These are phyloP conservation scores for Vaccinium myrtillus DNA, from an alignment of 148 eudicot species.

Conservation along the genomic window DNA sequence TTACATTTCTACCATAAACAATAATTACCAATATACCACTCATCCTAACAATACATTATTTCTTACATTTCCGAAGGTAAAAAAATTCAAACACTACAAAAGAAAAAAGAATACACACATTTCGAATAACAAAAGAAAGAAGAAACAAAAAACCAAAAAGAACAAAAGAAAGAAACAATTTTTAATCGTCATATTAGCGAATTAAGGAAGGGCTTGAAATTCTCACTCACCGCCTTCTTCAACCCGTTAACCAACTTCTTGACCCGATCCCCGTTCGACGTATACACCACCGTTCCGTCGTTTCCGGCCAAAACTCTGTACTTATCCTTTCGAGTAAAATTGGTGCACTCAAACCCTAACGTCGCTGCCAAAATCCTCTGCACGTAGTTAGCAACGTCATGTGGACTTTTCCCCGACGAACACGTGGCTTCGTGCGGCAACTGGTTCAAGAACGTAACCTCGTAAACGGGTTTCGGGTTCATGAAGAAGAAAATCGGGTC, in stretches of 20 bases:
- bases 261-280: constrained; percentile 17
- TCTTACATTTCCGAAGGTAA: not conserved
- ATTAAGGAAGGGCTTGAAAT: constrained; percentile 47
- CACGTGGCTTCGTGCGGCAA: constrained; percentile 82
- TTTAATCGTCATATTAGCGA: constrained; percentile 11
- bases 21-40: not conserved
- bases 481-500: constrained; percentile 91
- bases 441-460: constrained; percentile 85
- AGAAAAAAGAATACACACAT: not conserved
- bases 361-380: constrained; percentile 87
- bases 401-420: constrained; percentile 83
- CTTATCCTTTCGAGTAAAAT: constrained; percentile 80
- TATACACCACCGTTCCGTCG: constrained; percentile 62
- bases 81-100: not conserved
- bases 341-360: constrained; percentile 86
- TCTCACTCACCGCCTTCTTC: constrained; percentile 30
- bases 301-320: constrained; percentile 82
- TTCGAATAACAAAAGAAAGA: not conserved
- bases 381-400: constrained; percentile 86
- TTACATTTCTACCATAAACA: not conserved
- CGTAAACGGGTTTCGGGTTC: constrained; percentile 89
- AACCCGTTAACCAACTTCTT: constrained; percentile 34
- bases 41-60: not conserved
- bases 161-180: not conserved
- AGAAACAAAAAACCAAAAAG: not conserved